Conservation (phyloP, 768 basidiomycete species). For the Gyrodon lividus region DNA sequence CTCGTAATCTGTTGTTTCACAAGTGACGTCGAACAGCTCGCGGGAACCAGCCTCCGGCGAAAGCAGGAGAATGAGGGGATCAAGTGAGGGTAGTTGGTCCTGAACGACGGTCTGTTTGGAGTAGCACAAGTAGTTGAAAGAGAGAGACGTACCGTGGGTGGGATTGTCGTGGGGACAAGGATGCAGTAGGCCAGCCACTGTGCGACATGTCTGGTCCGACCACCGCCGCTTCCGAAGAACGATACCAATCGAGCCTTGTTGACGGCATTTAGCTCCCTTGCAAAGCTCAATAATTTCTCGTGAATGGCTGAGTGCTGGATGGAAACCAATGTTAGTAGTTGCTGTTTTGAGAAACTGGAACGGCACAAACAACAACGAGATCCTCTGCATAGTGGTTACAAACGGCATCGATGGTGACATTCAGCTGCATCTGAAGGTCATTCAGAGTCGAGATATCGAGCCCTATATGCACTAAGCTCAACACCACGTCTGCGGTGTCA, state of each 20-base stretch:
- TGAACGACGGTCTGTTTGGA: slow-evolving; percentile 18
- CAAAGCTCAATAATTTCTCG: slow-evolving; percentile 42
- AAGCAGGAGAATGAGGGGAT: slow-evolving; percentile 50
- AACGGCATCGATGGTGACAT: slow-evolving; percentile 45
- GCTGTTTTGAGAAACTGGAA: neutral
- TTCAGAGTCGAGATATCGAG: slow-evolving; percentile 50
- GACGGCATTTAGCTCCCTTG: slow-evolving; percentile 39
- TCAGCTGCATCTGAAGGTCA: slow-evolving; percentile 47
- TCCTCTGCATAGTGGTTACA: slow-evolving; percentile 40
- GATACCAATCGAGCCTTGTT: slow-evolving; percentile 53
- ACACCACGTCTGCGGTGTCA: slow-evolving; percentile 49
- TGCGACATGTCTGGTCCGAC: slow-evolving; percentile 52
- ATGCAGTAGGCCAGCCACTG: slow-evolving; percentile 52
- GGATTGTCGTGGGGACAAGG: slow-evolving; percentile 5
- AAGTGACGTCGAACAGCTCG: slow-evolving; percentile 53
- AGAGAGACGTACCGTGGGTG: slow-evolving; percentile 15
- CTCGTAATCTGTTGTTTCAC: slow-evolving; percentile 59
- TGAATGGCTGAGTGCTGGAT: slow-evolving; percentile 49
- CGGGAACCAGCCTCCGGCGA: slow-evolving; percentile 39
- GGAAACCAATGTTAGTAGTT: neutral
- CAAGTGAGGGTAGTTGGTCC: slow-evolving; percentile 50
- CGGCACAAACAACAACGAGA: slow-evolving; percentile 21
- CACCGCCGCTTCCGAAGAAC: slow-evolving; percentile 50
- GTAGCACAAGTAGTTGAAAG: neutral
- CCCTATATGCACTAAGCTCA: slow-evolving; percentile 52